phyloP scores from a whole-genome alignment of 1,139 yeast genomes.

The Lodderomyces margitis region DNA sequence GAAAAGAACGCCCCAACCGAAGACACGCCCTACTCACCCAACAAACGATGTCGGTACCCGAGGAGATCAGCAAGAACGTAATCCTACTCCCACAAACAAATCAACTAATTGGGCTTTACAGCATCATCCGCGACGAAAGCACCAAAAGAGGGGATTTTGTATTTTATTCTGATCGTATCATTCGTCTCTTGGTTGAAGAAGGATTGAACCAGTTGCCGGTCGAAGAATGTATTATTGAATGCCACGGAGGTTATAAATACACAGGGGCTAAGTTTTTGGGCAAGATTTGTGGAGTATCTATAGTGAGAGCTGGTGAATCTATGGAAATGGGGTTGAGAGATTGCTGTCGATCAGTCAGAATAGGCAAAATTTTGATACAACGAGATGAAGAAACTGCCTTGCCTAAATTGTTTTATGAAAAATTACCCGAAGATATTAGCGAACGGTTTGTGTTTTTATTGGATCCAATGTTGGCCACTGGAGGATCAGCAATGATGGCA shows the following conservation, averaged over 20 bases:
- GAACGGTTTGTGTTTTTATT: slow-evolving; percentile 85
- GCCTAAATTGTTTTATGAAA: slow-evolving; percentile 83
- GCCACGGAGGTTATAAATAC: slow-evolving; percentile 74
- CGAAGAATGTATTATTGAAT: slow-evolving; percentile 58
- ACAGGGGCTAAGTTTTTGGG: slow-evolving; percentile 85
- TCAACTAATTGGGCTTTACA: slow-evolving; percentile 82
- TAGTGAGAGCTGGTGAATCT: slow-evolving; percentile 96
- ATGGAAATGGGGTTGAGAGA: slow-evolving; percentile 98
- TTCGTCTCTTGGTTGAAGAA: slow-evolving; percentile 87
- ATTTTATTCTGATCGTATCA: slow-evolving; percentile 91
- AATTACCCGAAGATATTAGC: slow-evolving; percentile 86
- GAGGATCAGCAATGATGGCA: slow-evolving; percentile 97
- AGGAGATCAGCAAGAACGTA: slow-evolving; percentile 49
- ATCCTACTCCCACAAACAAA: slow-evolving; percentile 80
- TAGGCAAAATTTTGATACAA: slow-evolving; percentile 94
- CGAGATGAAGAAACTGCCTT: slow-evolving; percentile 86
- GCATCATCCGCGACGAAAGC: slow-evolving; percentile 78
- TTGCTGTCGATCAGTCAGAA: slow-evolving; percentile 92
- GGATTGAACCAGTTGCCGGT: slow-evolving; percentile 93
- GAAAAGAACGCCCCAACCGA: no score
- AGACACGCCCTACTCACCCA: no score
- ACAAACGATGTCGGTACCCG: slow-evolving; percentile 21
- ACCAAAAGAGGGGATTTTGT: slow-evolving; percentile 90
- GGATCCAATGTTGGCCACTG: slow-evolving; percentile 98
- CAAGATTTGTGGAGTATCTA: slow-evolving; percentile 95